Evolutionary conservation across 805 yeast genomes (phyloP), one percentile per base, ranked within the genome.

Genomic region (Kodamaea nitidulidarum): DNA sequence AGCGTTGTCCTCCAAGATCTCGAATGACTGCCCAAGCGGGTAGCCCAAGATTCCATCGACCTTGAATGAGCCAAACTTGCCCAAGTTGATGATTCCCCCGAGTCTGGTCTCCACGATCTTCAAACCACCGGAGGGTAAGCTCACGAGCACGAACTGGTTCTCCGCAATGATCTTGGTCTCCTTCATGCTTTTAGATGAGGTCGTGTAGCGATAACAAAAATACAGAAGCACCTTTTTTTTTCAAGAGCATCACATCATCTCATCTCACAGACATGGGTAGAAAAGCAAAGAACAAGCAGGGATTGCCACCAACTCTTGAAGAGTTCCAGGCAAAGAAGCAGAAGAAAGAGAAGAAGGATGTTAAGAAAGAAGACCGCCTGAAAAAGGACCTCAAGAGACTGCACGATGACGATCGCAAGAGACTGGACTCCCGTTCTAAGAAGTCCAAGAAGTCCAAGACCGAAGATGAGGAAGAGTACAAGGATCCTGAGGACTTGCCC

Each of bases 281-380:
- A 77, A 82, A 86, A 71, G 86, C 87, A 43, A 88, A 84, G 65
- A 84, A 87, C 55, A 91, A 87, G 73, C 98, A 91, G 68, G 93
- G 88, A 33, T 85, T 76, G 43, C 98, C 98, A 50, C 96, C 96
- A 25, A 59, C 88, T 4, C 70, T 81, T 46, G 98, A 91, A 32
- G 96, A 91, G 55, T 81, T 90, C 60, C 78, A 78, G 49, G 47
- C 47, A 25, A 61, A 56, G 43, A 60, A 57, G 56, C 7, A 20
- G 22, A 25, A n/a, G 10, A 25, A 25, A n/a, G 52, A 56, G 43
- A 44, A 48, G 45, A 44, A 41, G 38, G 42, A 8, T 52, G 37
- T 29, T 38, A 46, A 34, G 25, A 20, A 21, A 21, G 24, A 9
- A 21, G 27, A 25, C 27, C 10, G 27, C 12, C 4, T n/a, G 52